Percentiles rank a stretch among this genome's conserved stretches.
Evolutionary conservation across 768 basidiomycete species (phyloP).

Genomic region (Lentinus tigrinus): DNA sequence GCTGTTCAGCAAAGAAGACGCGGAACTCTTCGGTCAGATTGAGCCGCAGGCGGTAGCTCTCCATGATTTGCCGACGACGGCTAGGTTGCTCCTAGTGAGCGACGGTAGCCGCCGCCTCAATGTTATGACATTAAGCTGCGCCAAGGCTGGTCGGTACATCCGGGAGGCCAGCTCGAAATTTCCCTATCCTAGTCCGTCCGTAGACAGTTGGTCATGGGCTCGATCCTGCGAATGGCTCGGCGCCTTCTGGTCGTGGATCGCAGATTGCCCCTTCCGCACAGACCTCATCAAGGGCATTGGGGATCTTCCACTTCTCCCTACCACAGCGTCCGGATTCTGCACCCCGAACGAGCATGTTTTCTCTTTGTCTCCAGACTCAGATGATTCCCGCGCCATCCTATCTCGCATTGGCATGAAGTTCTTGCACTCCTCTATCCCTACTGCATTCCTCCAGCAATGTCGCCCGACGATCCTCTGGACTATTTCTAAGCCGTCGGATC

Average conservation of each 20-base stretch:
- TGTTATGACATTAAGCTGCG: slow-evolving; percentile 26
- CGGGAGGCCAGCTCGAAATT: slow-evolving; percentile 10
- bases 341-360: slow-evolving; percentile 30
- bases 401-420: slow-evolving; percentile 34
- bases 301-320: slow-evolving; percentile 34
- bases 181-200: not conserved
- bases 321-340: slow-evolving; percentile 28
- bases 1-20: slow-evolving; percentile 30
- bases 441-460: slow-evolving; percentile 1
- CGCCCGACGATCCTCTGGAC: slow-evolving; percentile 15
- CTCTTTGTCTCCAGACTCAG: slow-evolving; percentile 9
- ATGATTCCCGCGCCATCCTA: slow-evolving; percentile 27
- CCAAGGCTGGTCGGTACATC: not conserved
- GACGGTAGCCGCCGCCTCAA: slow-evolving; percentile 32
- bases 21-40: slow-evolving; percentile 28
- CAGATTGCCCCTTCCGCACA: slow-evolving; percentile 21
- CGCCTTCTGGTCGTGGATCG: slow-evolving; percentile 45
- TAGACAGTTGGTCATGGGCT: not conserved
- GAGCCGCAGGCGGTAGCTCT: slow-evolving; percentile 35
- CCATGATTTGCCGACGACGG: slow-evolving; percentile 23
- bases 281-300: slow-evolving; percentile 26
- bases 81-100: slow-evolving; percentile 20
- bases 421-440: slow-evolving; percentile 28
- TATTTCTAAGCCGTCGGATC: not conserved
- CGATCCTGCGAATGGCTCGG: slow-evolving; percentile 31